Evolutionary conservation across 352 stramenopile genomes (phyloP).

Genomic region (Phytophthora tubulina): DNA sequence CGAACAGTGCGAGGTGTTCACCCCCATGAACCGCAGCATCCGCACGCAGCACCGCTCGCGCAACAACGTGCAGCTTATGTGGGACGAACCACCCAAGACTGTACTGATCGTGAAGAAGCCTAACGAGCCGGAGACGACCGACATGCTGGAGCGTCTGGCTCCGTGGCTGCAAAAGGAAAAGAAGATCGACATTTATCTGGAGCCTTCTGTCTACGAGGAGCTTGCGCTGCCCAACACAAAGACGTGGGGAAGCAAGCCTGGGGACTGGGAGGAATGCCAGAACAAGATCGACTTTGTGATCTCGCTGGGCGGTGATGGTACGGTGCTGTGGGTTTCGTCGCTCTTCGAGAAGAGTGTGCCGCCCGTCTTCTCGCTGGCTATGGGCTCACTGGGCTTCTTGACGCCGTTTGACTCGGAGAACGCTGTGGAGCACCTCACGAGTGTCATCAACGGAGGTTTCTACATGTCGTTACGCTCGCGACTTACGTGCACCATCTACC

Average conservation of each 20-base stretch:
- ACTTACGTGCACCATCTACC: constrained; percentile 77
- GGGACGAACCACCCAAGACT: constrained; percentile 82
- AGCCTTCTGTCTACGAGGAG: constrained; percentile 80
- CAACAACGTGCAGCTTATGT: constrained; percentile 92
- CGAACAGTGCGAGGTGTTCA: constrained; percentile 91
- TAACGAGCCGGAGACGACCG: constrained; percentile 79
- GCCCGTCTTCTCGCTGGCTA: constrained; percentile 95
- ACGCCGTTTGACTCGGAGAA: constrained; percentile 92
- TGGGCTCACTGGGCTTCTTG: constrained; percentile 97
- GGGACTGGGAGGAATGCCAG: constrained; percentile 79
- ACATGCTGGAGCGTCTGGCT: constrained; percentile 72
- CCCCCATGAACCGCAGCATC: constrained; percentile 87
- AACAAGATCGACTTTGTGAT: constrained; percentile 92
- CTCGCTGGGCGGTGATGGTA: constrained; percentile 96
- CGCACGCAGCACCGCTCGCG: constrained; percentile 84
- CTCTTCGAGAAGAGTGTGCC: constrained; percentile 93
- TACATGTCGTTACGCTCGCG: constrained; percentile 87
- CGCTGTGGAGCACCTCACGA: constrained; percentile 73
- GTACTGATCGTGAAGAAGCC: constrained; percentile 93
- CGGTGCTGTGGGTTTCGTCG: constrained; percentile 89
- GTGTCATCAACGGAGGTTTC: constrained; percentile 84
- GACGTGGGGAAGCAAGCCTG: constrained; percentile 66
- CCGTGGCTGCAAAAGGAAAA: constrained; percentile 84
- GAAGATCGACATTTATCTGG: constrained; percentile 75
- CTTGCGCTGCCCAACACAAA: constrained; percentile 60